Evolutionary conservation across 257 asterid species (phyloP).

Genomic region (Nemophila menziesii): DNA sequence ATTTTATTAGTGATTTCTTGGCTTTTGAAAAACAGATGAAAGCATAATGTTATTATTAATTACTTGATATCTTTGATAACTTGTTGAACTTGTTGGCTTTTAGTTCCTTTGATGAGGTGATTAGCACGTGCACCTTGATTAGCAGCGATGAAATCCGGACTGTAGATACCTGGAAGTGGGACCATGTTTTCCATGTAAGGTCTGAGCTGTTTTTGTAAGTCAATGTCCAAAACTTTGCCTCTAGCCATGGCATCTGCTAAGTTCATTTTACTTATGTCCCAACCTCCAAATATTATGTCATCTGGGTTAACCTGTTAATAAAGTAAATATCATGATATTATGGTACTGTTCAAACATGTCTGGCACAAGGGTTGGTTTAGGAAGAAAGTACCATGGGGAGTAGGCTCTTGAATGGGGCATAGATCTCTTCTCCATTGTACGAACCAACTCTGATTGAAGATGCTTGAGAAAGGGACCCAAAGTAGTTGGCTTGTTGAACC

Average conservation of each 20-base stretch:
- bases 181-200: slow-evolving; percentile 98
- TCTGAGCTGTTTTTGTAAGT: slow-evolving; percentile 87
- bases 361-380: background rate
- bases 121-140: slow-evolving; percentile 91
- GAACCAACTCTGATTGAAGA: slow-evolving; percentile 87
- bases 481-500: slow-evolving; percentile 85
- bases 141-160: slow-evolving; percentile 97
- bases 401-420: slow-evolving; percentile 92
- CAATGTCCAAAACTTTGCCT: slow-evolving; percentile 82
- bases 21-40: no score
- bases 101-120: slow-evolving; percentile 75
- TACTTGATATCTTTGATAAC: slow-evolving; percentile 78
- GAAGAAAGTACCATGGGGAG: slow-evolving; percentile 69
- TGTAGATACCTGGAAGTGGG: slow-evolving; percentile 96
- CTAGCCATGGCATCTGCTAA: slow-evolving; percentile 96
- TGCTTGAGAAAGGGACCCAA: slow-evolving; percentile 93
- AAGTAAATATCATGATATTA: slow-evolving; percentile 5
- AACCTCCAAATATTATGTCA: slow-evolving; percentile 88
- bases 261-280: slow-evolving; percentile 96
- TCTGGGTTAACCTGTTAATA: slow-evolving; percentile 68
- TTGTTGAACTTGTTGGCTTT: slow-evolving; percentile 72
- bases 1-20: background rate
- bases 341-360: background rate
- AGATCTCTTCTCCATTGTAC: slow-evolving; percentile 91
- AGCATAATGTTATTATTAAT: background rate